Evolutionary conservation across 139 green algal genomes (phyloP), one percentile per base, ranked within the genome.

Genomic region (Chlorella ohadii): DNA sequence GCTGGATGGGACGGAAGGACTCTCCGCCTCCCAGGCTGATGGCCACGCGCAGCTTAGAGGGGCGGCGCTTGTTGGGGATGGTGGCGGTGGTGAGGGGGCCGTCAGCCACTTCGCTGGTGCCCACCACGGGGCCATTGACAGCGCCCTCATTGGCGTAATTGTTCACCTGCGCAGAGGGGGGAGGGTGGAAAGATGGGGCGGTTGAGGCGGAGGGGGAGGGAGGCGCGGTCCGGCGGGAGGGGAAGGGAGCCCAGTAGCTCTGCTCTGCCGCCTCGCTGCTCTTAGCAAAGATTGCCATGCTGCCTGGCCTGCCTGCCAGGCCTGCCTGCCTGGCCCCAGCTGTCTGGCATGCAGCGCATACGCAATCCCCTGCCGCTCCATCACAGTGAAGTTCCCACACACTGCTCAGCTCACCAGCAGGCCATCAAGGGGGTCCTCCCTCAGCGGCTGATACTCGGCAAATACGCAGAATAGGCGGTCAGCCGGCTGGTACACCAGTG

Each of bases 41-140:
- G 63, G 28, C 63, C 63, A 68, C 63, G 27, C 63, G 63, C 63
- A 68, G 63, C 63, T 68, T 68, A 28, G 63, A 68, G 63, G 63
- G 63, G 28, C 31, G 63, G 63, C 63, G n/a, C 28, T 31, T 31
- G 25, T 68, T 68, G 63, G 63, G 63, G 63, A 68, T 68, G 23
- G 63, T 68, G 23, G 63, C 63, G 28, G 31, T 68, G 63, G 63
- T 68, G 28, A 19, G 23, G 6, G 63, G 63, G 25, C 63, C 63
- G 28, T 28, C 63, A 3, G 19, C 22, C 11, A 33, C 63, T 28
- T 68, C 63, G 63, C 63, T 68, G 63, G 63, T 68, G 25, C 63
- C 63, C 28, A 33, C 63, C 23, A 68, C 63, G 11, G n/a, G 28
- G 63, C 63, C 63, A 19, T 68, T 68, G 28, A 68, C 28, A 17